Conservation (phyloP, 1,139 yeast species). For the Geotrichum australiense region DNA sequence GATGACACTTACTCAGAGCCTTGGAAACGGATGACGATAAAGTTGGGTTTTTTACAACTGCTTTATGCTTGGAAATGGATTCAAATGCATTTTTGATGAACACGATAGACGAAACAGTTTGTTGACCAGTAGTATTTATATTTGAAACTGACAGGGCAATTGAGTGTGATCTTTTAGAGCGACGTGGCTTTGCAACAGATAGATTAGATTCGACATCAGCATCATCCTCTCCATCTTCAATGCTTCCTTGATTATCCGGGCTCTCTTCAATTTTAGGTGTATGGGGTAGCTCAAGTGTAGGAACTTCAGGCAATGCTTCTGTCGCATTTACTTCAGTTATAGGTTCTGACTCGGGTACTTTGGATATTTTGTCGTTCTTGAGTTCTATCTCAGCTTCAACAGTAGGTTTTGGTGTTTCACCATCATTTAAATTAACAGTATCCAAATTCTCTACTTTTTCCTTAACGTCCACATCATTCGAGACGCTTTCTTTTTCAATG, state of each 20-base stretch:
- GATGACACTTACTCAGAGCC: conserved; percentile 34
- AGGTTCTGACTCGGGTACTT: neutral
- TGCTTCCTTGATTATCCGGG: neutral
- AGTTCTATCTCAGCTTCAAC: neutral
- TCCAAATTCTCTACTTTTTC: conserved; percentile 1
- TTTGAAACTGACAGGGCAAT: conserved; percentile 30
- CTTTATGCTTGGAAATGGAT: conserved; percentile 41
- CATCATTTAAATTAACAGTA: conserved; percentile 1
- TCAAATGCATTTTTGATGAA: conserved; percentile 47
- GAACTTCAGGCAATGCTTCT: neutral
- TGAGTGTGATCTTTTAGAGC: conserved; percentile 27
- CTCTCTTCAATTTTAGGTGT: neutral
- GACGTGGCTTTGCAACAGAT: conserved; percentile 9
- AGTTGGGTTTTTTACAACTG: conserved; percentile 42
- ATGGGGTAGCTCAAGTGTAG: neutral
- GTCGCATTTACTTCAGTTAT: neutral
- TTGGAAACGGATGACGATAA: conserved; percentile 39
- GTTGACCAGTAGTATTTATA: conserved; percentile 25
- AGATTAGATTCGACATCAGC: conserved; percentile 7
- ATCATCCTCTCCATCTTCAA: conserved; percentile 3
- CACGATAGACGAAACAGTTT: conserved; percentile 34
- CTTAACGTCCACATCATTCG: neutral
- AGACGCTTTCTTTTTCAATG: neutral
- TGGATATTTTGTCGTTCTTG: neutral
- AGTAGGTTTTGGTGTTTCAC: neutral